Evolutionary conservation across 768 basidiomycete species (phyloP).

Genomic region (Xanthoconium stramineum): DNA sequence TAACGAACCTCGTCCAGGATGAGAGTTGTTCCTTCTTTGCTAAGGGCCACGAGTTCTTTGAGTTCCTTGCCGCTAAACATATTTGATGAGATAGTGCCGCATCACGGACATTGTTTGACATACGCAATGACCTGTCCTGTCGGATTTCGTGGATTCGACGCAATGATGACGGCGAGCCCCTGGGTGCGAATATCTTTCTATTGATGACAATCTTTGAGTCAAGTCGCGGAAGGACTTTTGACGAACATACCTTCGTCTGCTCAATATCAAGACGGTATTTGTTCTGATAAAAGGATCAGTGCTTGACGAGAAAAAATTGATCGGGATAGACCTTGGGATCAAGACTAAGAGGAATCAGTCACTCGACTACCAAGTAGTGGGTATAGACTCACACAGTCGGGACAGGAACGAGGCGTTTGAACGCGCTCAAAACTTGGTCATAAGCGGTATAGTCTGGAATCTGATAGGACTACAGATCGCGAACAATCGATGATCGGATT

Average conservation of each 20-base stretch:
- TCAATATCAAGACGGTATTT: conserved; percentile 79
- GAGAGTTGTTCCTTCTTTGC: conserved; percentile 76
- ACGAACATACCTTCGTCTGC: conserved; percentile 59
- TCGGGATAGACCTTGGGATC: conserved; percentile 39
- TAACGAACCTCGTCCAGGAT: conserved; percentile 73
- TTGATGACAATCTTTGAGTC: conserved; percentile 1
- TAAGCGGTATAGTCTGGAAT: conserved; percentile 91
- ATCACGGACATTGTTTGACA: conserved; percentile 7
- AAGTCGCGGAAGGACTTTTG: not conserved
- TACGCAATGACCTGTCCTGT: conserved; percentile 86
- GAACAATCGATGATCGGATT: not conserved
- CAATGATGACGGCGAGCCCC: conserved; percentile 80
- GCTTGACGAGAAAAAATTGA: not conserved
- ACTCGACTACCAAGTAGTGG: not conserved
- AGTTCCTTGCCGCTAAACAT: conserved; percentile 70
- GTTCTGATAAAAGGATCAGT: conserved; percentile 32
- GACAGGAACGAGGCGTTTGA: conserved; percentile 86
- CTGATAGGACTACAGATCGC: conserved; percentile 65
- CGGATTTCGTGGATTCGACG: conserved; percentile 95
- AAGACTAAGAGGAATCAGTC: conserved; percentile 32
- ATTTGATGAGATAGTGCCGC: conserved; percentile 9
- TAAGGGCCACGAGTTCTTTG: conserved; percentile 69
- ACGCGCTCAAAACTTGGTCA: conserved; percentile 79
- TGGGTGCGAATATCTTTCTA: conserved; percentile 80
- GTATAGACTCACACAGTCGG: conserved; percentile 71